These are phyloP conservation scores for Phaeosphaeriaceae sp. DNA, from an alignment of 2,329 filamentous ascomycete species.

Conservation along the genomic window DNA sequence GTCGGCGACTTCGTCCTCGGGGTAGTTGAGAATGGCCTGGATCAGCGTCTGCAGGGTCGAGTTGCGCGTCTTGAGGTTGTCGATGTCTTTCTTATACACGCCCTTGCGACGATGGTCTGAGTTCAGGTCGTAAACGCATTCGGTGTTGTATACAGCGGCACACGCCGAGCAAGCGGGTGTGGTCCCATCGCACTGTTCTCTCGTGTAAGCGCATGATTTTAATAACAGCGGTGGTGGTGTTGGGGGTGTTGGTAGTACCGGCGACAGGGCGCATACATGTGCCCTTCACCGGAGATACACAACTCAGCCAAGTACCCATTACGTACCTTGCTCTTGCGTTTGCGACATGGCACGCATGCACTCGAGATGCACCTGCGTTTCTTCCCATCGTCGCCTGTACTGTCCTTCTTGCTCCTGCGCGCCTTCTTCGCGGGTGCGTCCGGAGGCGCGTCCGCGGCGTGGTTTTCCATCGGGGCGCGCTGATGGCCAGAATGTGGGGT, in stretches of 20 bases:
- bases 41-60: conserved; percentile 92
- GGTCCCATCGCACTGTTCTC: conserved; percentile 78
- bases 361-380: conserved; percentile 53
- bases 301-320: conserved; percentile 1
- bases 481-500: conserved; percentile 4
- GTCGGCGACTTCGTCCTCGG: conserved; percentile 82
- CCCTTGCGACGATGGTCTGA: conserved; percentile 96
- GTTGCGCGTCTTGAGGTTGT: conserved; percentile 83
- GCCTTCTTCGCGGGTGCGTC: conserved; percentile 40
- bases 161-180: conserved; percentile 94
- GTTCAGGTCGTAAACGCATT: conserved; percentile 94
- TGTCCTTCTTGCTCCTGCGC: conserved; percentile 43
- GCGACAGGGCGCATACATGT: background rate
- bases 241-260: background rate
- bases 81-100: conserved; percentile 93
- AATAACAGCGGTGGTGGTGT: background rate
- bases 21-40: conserved; percentile 88
- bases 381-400: conserved; percentile 50
- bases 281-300: conserved; percentile 17
- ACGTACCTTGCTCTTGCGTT: conserved; percentile 51
- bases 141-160: conserved; percentile 87
- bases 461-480: conserved; percentile 2
- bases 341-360: conserved; percentile 50
- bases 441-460: conserved; percentile 10
- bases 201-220: conserved; percentile 3